These are phyloP conservation scores for Phytophthora ramorum DNA, from an alignment of 352 stramenopile genomes.

Conservation along the genomic window DNA sequence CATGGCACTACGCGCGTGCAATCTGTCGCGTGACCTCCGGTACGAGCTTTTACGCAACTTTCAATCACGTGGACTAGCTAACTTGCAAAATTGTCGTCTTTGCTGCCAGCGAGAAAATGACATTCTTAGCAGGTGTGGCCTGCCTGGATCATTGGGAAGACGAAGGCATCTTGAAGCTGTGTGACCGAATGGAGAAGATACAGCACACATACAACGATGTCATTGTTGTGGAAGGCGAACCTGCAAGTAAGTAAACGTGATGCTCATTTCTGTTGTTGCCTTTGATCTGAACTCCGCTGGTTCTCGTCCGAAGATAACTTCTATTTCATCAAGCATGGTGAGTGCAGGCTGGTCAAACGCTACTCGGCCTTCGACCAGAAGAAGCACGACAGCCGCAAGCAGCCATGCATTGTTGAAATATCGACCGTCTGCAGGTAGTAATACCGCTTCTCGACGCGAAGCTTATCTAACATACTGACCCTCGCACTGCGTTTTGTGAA, in stretches of 20 bases:
- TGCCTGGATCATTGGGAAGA: conserved; percentile 73
- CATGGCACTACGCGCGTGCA: conserved; percentile 62
- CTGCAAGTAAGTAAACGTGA: conserved; percentile 45
- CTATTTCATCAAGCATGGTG: conserved; percentile 72
- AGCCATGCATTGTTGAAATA: conserved; percentile 62
- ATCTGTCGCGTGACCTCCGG: conserved; percentile 62
- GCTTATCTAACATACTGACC: conserved; percentile 7
- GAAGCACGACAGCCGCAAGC: conserved; percentile 15
- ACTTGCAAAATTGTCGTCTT: not conserved
- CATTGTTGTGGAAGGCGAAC: conserved; percentile 58
- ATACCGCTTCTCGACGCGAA: not conserved
- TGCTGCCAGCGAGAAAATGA: conserved; percentile 63
- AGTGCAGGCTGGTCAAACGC: conserved; percentile 69
- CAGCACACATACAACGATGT: conserved; percentile 74
- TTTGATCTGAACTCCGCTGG: not conserved
- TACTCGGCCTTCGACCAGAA: conserved; percentile 37
- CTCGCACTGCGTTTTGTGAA: conserved; percentile 12
- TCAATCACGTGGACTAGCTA: not conserved
- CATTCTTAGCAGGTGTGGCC: conserved; percentile 51
- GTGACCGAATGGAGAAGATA: conserved; percentile 67
- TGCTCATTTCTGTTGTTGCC: not conserved
- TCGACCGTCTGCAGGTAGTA: conserved; percentile 56
- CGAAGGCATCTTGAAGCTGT: conserved; percentile 63
- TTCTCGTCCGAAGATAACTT: conserved; percentile 46
- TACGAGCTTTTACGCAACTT: conserved; percentile 16